Evolutionary conservation across 2,329 filamentous ascomycete species (phyloP), one percentile per base, ranked within the genome.

Genomic region (Penicillium sp.): DNA sequence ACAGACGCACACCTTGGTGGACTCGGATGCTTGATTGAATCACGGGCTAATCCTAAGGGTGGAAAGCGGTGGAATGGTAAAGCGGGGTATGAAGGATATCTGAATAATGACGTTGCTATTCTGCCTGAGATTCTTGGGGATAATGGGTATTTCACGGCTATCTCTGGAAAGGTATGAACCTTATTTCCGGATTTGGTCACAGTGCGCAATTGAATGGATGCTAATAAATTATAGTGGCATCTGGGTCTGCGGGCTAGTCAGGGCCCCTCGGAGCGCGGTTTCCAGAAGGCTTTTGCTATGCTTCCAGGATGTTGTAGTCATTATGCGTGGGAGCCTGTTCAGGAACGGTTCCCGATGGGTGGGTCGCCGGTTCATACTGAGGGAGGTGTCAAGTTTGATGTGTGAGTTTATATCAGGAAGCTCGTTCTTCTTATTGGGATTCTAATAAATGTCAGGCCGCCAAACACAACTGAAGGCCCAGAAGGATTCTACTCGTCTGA

Each of bases 281-380:
- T 73, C 43, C 63, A 70, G 16, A 59, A 63, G 19, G 60, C 57
- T 1, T 70, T 70, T 52, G 57, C 65, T 9, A 54, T 70, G 11
- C 58, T 72, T 24, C 64, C 67, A 3, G 66, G 58, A 10, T 53
- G 64, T 21, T 63, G 58, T 33, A 76, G 74, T 54, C 72, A 75
- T 48, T 74, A 69, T 56, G 68, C 63, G 14, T 73, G 64, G 54
- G 72, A 75, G 33, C 64, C 62, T 26, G 52, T 54, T 9, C 44
- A 54, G 52, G 52, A 54, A 45, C 22, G 52, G 19, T 54, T 54
- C 22, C 52, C 52, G 11, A n/a, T 54, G 31, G 44, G 52, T 29
- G 52, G 52, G 3, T 54, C 52, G 8, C 52, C 52, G 8, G 48
- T 55, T 24, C 39, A 55, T 39, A 45, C 53, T 8, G 49, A 53